These are phyloP conservation scores for Ophiostoma ips DNA, from an alignment of 2,329 filamentous ascomycete genomes.

Conservation along the genomic window DNA sequence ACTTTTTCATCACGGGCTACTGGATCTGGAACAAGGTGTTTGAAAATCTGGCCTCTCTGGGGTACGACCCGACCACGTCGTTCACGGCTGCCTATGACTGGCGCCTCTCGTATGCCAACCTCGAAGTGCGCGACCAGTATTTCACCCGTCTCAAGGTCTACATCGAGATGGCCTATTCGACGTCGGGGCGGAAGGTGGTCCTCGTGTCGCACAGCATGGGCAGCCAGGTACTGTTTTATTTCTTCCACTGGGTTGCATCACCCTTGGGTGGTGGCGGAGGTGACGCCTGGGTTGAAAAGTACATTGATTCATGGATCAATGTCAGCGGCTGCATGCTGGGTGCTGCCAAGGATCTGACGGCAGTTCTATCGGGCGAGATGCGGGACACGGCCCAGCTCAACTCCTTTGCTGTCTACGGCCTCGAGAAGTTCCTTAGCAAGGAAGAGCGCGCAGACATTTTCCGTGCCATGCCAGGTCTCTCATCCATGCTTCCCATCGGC, in stretches of 20 bases:
- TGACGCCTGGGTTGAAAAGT: slow-evolving; percentile 72
- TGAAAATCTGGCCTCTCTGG: slow-evolving; percentile 89
- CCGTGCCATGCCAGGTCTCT: slow-evolving; percentile 91
- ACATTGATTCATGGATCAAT: slow-evolving; percentile 95
- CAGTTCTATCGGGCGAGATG: slow-evolving; percentile 92
- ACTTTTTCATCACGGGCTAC: slow-evolving; percentile 85
- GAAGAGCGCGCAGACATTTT: slow-evolving; percentile 89
- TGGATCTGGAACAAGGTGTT: slow-evolving; percentile 99
- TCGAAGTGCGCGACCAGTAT: slow-evolving; percentile 84
- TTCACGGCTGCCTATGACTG: slow-evolving; percentile 72
- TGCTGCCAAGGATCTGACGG: slow-evolving; percentile 78
- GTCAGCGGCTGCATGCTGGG: slow-evolving; percentile 97
- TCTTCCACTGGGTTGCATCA: slow-evolving; percentile 64
- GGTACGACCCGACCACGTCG: slow-evolving; percentile 75
- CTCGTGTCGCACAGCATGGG: slow-evolving; percentile 95
- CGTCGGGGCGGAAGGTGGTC: slow-evolving; percentile 65
- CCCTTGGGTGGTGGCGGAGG: slow-evolving; percentile 69
- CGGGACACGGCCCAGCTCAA: slow-evolving; percentile 95
- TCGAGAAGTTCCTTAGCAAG: slow-evolving; percentile 88
- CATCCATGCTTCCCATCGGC: slow-evolving; percentile 90
- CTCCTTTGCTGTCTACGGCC: slow-evolving; percentile 86
- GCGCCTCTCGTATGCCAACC: slow-evolving; percentile 79
- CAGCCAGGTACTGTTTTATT: slow-evolving; percentile 82
- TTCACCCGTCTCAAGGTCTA: slow-evolving; percentile 82
- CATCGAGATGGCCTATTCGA: slow-evolving; percentile 69